A percentile compares a stretch with the other conserved stretches of the same genome.
phyloP scores from a whole-genome alignment of 306 rosid species.

The Quercus parvula region DNA sequence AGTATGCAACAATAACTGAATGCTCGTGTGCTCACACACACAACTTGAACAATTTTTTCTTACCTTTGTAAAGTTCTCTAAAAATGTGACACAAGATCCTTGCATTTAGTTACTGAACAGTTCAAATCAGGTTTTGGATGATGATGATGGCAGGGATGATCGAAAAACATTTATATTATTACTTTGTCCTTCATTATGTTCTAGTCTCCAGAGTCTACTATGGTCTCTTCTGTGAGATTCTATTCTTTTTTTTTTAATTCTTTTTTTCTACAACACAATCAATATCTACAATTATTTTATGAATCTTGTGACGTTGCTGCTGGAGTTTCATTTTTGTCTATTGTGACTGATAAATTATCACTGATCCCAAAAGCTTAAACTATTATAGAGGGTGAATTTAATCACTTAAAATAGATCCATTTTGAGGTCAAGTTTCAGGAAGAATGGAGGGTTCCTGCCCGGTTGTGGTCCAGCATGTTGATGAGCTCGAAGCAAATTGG shows the following conservation, averaged over 20 bases:
- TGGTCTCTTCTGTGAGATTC: background rate
- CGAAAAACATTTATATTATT: background rate
- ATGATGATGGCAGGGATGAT: background rate
- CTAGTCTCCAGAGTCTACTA: background rate
- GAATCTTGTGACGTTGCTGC: background rate
- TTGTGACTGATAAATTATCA: background rate
- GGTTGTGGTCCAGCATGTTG: too few relatives aligned
- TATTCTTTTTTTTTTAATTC: background rate
- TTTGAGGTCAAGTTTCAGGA: too few relatives aligned
- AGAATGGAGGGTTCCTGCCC: too few relatives aligned
- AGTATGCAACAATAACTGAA: background rate
- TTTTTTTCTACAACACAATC: background rate
- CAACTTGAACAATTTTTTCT: background rate
- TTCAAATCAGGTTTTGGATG: background rate
- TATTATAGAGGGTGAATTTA: too few relatives aligned
- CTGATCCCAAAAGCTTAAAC: too few relatives aligned
- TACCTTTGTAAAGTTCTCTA: background rate
- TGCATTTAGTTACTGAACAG: background rate
- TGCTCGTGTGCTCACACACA: background rate
- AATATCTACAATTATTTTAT: background rate
- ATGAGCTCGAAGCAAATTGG: too few relatives aligned
- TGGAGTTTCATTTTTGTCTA: background rate
- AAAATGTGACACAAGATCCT: background rate
- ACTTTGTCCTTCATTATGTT: background rate
- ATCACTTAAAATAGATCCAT: too few relatives aligned